Conservation (phyloP, 768 basidiomycete genomes). For the Amanita muscaria region DNA sequence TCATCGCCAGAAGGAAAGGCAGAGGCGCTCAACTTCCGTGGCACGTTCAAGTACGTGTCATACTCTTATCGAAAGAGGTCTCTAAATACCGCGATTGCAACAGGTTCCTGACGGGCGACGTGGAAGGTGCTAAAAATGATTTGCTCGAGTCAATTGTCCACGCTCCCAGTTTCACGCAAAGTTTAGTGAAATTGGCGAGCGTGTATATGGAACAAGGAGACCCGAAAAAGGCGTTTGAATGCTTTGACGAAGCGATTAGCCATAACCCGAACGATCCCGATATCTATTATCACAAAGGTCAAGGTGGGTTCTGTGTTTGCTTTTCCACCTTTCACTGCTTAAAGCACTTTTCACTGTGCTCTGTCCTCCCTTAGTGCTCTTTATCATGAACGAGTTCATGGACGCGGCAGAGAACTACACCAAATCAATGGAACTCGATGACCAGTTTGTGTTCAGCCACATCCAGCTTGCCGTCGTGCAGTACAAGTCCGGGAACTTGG, state of each 20-base stretch:
- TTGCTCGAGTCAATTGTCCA: slow-evolving; percentile 68
- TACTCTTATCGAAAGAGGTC: not conserved
- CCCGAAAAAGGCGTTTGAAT: slow-evolving; percentile 72
- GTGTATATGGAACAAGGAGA: slow-evolving; percentile 96
- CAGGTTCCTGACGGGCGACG: slow-evolving; percentile 85
- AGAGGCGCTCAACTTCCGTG: slow-evolving; percentile 86
- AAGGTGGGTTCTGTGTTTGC: too few species aligned
- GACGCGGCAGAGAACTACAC: slow-evolving; percentile 87
- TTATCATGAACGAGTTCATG: slow-evolving; percentile 86
- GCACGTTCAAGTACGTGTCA: slow-evolving; percentile 81
- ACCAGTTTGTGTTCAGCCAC: slow-evolving; percentile 89
- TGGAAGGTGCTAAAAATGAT: slow-evolving; percentile 75
- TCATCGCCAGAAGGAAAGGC: slow-evolving; percentile 69
- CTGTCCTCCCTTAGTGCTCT: slow-evolving; percentile 51
- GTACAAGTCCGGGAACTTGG: slow-evolving; percentile 79
- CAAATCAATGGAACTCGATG: slow-evolving; percentile 81
- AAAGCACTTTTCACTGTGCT: too few species aligned
- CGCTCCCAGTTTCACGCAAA: slow-evolving; percentile 67
- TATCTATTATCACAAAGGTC: slow-evolving; percentile 97
- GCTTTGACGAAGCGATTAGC: slow-evolving; percentile 83
- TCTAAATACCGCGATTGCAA: not conserved
- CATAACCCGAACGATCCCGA: slow-evolving; percentile 84
- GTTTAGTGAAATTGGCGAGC: slow-evolving; percentile 91
- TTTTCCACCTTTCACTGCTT: too few species aligned
- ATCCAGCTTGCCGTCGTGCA: slow-evolving; percentile 96